These are phyloP conservation scores for Phyllosticta paracitricarpa DNA, from an alignment of 2,329 filamentous ascomycete genomes.

Conservation along the genomic window DNA sequence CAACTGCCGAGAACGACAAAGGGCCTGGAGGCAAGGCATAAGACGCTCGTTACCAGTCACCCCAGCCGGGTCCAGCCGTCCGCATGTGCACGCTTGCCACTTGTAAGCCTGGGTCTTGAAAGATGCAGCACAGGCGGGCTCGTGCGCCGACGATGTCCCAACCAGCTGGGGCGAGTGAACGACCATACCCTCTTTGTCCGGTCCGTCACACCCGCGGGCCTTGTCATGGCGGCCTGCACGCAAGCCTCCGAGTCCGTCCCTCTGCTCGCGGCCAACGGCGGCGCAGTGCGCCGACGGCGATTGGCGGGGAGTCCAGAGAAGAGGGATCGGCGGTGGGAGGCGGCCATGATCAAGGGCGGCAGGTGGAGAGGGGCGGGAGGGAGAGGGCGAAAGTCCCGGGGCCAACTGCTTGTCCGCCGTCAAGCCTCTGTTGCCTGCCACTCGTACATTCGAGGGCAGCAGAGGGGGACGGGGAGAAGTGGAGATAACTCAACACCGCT, in stretches of 20 bases:
- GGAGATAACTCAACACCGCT: slow-evolving; percentile 17
- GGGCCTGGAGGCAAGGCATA: slow-evolving; percentile 24
- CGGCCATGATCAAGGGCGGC: slow-evolving; percentile 14
- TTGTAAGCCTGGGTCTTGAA: slow-evolving; percentile 26
- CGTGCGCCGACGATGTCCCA: slow-evolving; percentile 15
- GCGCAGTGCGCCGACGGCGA: not conserved
- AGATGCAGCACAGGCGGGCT: slow-evolving; percentile 27
- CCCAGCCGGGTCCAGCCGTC: slow-evolving; percentile 15
- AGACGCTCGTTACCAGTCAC: slow-evolving; percentile 35
- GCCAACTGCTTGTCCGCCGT: slow-evolving; percentile 8
- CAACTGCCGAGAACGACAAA: not conserved
- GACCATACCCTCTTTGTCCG: slow-evolving; percentile 35
- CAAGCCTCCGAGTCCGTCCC: slow-evolving; percentile 11
- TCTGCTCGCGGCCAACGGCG: slow-evolving; percentile 26
- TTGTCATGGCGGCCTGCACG: not conserved
- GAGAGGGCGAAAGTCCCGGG: slow-evolving; percentile 22
- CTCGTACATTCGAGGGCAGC: slow-evolving; percentile 7
- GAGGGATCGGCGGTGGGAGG: slow-evolving; percentile 21
- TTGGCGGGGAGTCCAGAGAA: slow-evolving; percentile 25
- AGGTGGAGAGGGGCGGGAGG: slow-evolving; percentile 35
- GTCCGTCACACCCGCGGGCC: slow-evolving; percentile 20
- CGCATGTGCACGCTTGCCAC: slow-evolving; percentile 17
- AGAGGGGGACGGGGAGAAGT: slow-evolving; percentile 12
- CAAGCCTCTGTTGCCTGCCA: not conserved
- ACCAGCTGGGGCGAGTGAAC: slow-evolving; percentile 27